Base-by-base conservation (phyloP, 176 grass and related monocot genomes). In the Ananas comosus region DNA sequence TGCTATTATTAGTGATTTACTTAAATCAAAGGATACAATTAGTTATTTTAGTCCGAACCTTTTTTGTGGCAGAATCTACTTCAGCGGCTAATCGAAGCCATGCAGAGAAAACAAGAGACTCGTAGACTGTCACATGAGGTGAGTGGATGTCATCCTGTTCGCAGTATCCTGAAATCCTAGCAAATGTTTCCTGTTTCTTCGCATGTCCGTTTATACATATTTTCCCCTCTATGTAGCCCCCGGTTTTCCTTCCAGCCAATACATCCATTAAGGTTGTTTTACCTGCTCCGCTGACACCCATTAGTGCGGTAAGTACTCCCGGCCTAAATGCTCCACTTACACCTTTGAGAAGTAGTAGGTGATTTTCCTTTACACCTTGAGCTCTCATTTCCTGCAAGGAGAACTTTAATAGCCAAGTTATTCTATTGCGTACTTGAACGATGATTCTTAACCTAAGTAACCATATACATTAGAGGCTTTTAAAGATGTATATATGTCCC, bases 191-290 rank as follows among this genome's bases (percentile, higher is more conserved):
- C 86, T 96, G 88, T 27, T 91, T 96, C 78, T 96, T 96, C 67
- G 92, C 86, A 74, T 88, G 86, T 2, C 92, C 92, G 50, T 85
- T 88, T 19, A 96, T 88, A 59, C 67, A 91, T 48, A 91, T 82
- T 33, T 81, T 80, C 50, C 92, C 92, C 65, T 96, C 85, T 16
- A 96, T 96, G 57, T 85, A 88, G 11, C 85, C 85, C 65, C 91
- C 91, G 0, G 87, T 96, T 84, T 96, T 96, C 69, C 91, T 85
- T 23, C 91, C 91, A 10, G 91, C 91, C 70, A 96, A 79, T 51
- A 96, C 88, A 81, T 96, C 91, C 91, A 96, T 96, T 51, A 96
- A 80, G 14, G 91, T 96, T 66, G 91, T 96, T 74, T 96, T 96
- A 63, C 91, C 91, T 0, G 91, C 91, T 23, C 91, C 91, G 74